A percentile compares a stretch with the other conserved stretches of the same genome.
phyloP scores from a whole-genome alignment of 179 eudicot genomes.

The Spinacia oleracea region DNA sequence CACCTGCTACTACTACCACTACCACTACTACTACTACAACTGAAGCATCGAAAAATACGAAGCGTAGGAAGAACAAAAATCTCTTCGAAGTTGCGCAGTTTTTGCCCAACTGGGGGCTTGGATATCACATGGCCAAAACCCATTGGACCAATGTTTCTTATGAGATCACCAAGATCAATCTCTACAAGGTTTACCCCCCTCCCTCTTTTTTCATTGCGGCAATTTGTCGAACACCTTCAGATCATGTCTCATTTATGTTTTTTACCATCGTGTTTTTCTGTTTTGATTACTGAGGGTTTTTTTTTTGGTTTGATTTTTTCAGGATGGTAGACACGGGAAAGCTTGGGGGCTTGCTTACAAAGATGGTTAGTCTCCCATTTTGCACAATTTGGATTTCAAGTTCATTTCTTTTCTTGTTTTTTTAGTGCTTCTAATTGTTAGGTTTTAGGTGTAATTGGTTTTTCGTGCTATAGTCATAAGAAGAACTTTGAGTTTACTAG shows the following conservation, averaged over 20 bases:
- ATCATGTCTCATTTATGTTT: neutral
- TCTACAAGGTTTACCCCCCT: slow-evolving; percentile 57
- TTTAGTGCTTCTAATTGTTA: neutral
- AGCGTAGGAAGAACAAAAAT: slow-evolving; percentile 72
- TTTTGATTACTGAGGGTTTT: slow-evolving; percentile 7
- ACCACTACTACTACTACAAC: slow-evolving; percentile 30
- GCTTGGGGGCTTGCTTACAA: slow-evolving; percentile 90
- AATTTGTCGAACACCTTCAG: slow-evolving; percentile 33
- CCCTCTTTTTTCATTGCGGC: slow-evolving; percentile 12
- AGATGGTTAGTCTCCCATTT: slow-evolving; percentile 56
- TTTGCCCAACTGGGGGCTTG: slow-evolving; percentile 93
- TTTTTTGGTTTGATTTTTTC: slow-evolving; percentile 31
- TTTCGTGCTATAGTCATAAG: neutral
- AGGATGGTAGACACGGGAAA: slow-evolving; percentile 95
- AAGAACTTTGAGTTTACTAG: neutral
- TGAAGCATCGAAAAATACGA: slow-evolving; percentile 35
- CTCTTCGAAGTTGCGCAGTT: slow-evolving; percentile 81
- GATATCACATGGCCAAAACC: slow-evolving; percentile 84
- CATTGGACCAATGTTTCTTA: slow-evolving; percentile 84
- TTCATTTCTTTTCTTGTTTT: neutral
- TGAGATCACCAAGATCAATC: slow-evolving; percentile 87
- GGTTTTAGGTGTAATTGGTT: neutral
- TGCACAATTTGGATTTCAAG: neutral
- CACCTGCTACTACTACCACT: slow-evolving; percentile 30
- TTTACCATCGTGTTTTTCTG: neutral